Conservation (phyloP, 352 stramenopile genomes). For the Phytophthora rubi region DNA sequence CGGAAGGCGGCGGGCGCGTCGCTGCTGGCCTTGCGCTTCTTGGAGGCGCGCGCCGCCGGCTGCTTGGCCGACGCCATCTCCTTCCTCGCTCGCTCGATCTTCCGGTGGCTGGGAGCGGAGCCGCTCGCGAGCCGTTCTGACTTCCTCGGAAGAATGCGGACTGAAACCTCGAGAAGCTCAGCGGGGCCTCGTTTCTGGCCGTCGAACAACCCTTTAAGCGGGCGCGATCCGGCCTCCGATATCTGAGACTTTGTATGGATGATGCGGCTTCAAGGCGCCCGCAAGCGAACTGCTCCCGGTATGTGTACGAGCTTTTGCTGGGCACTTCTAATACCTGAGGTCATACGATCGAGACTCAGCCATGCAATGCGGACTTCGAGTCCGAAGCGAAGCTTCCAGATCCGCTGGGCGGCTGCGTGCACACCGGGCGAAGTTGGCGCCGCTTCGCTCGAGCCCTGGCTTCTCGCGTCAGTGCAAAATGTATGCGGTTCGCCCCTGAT, state of each 20-base stretch:
- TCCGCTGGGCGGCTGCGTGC: background rate
- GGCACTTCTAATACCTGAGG: no score
- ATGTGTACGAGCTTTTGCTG: no score
- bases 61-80: constrained; percentile 32
- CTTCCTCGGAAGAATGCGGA: constrained; percentile 35
- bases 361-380: background rate
- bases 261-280: constrained; percentile 4
- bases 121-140: constrained; percentile 20
- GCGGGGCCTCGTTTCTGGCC: constrained; percentile 21
- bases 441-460: constrained; percentile 4
- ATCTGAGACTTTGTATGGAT: constrained; percentile 21
- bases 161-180: constrained; percentile 38
- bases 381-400: background rate
- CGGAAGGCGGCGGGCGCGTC: constrained; percentile 27
- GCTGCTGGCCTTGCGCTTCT: constrained; percentile 64
- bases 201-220: constrained; percentile 21
- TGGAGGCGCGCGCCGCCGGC: constrained; percentile 23
- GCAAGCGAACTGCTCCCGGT: no score
- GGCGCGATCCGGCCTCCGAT: constrained; percentile 16
- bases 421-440: background rate
- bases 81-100: constrained; percentile 19
- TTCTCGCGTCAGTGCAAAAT: background rate
- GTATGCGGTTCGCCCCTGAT: constrained; percentile 30
- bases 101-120: background rate
- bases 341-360: no score